Base-by-base conservation (phyloP, 805 yeast genomes). In the Hagleromyces aurorensis region DNA sequence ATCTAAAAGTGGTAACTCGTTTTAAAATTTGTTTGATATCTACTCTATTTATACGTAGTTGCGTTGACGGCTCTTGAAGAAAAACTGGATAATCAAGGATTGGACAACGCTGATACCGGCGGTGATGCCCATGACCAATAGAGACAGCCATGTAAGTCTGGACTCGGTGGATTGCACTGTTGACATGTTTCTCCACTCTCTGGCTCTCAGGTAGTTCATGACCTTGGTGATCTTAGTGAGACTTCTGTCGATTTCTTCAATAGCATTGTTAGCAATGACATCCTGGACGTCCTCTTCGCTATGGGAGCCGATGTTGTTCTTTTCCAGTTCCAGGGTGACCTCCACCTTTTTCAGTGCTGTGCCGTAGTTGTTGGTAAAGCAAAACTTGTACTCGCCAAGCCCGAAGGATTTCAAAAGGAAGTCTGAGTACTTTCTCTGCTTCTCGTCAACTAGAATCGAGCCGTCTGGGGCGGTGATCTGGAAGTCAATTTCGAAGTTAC, bases 141-240 rank as follows among this genome's bases (percentile, higher is more conserved):
- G 60, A 25, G 87, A 75, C 50, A 82, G 72, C 71, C 78, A 83
- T 52, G 80, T 78, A 36, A 84, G 70, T 52, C 94, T 75, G 12
- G 77, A 63, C 49, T 78, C 83, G 18, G 94, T 84, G 29, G 84
- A 73, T 56, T 68, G 67, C 40, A 84, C 95, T 23, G 95, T 84
- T 29, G 89, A 81, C 72, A 86, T 91, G 63, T 91, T 91, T 67
- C 99, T 78, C 73, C 84, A 81, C 66, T 87, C 94, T 66, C 99
- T 81, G 11, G 96, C 86, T 67, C 86, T 85, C 64, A 89, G 76
- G 59, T 91, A 85, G 50, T 80, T 84, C 59, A 89, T 64, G 60
- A 73, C 62, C 51, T 69, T 70, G 42, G 63, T 67, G 40, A 74
- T 68, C 38, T 70, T 75, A 43, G 69, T 72, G 48, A 75, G 61